phyloP scores from a whole-genome alignment of 257 asterid genomes.

The Phtheirospermum japonicum region DNA sequence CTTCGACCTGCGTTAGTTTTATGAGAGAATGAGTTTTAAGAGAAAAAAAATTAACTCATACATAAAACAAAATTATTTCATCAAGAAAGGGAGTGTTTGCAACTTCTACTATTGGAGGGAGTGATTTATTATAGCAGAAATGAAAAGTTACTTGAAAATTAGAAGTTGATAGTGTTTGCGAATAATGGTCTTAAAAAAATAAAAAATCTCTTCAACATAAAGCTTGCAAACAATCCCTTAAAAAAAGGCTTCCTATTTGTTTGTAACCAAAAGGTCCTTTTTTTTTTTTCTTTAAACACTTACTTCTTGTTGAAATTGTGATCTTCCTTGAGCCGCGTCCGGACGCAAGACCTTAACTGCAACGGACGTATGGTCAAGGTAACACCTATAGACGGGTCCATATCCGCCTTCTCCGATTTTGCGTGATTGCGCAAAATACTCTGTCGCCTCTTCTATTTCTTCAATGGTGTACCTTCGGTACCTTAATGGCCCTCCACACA shows the following conservation, averaged over 20 bases:
- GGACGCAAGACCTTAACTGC: conserved; percentile 86
- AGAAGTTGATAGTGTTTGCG: no score
- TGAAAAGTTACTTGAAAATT: no score
- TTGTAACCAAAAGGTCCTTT: no score
- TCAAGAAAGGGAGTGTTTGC: no score
- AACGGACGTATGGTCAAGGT: conserved; percentile 74
- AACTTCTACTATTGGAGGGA: no score
- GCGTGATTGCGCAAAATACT: conserved; percentile 41
- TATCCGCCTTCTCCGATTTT: conserved; percentile 95
- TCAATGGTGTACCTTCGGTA: conserved; percentile 69
- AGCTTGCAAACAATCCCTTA: not conserved
- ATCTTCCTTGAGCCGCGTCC: conserved; percentile 84
- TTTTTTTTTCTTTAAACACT: no score
- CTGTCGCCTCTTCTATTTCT: conserved; percentile 80
- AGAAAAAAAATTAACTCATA: not conserved
- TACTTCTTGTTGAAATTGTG: conserved; percentile 89
- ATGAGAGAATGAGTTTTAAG: no score
- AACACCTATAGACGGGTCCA: conserved; percentile 83
- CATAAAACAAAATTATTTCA: no score
- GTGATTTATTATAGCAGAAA: no score
- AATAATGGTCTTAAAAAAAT: no score
- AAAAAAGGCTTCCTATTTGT: no score
- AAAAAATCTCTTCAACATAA: no score
- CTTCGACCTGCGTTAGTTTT: conserved; percentile 55
- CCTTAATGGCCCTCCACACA: conserved; percentile 25